Evolutionary conservation across 495 filamentous ascomycete species (phyloP), one percentile per base, ranked within the genome.

Genomic region (Letharia lupina): DNA sequence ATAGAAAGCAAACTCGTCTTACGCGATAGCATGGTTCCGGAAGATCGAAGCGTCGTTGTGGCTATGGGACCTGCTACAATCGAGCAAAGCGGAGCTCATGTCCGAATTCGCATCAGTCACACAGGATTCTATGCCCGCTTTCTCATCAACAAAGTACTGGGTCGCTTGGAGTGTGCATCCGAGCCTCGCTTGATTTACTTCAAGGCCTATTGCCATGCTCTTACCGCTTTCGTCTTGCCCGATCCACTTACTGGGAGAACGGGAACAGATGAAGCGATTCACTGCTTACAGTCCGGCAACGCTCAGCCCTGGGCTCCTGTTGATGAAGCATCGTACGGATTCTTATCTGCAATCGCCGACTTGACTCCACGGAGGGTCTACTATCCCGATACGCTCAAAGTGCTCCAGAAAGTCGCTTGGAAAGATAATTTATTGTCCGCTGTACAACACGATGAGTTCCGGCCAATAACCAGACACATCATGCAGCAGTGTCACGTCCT

Each of bases 201-300:
- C 61, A 69, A 84, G 13, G 79, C 75, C 37, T 83, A 82, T 52
- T 76, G 89, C 4, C 85, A 89, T 70, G 86, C 85, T 0, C n/a
- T 86, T 0, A 90, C 87, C 0, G 82, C 85, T 3, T 80, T 77
- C 61, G 82, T 78, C 56, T 66, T 89, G 1, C 79, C 82, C 0
- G 88, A 91, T 68, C 75, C 77, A 0, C 71, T 90, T 1, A 87
- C 84, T 0, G 64, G 69, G 0, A 77, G 73, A 37, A 89, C 85
- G 4, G 88, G 88, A 0, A 89, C 85, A 0, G 87, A 90, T 65
- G 77, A 88, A 68, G 73, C 76, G 2, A 69, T 90, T 1, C 63
- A 70, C 1, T 79, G 82, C 35, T 75, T 89, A 11, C 65, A 69
- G 4, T 81, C 79, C 6, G 83, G 82, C 28, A 75, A 82, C 3